A percentile compares a stretch with the other conserved stretches of the same genome.
These are phyloP conservation scores for Trametes sp. DNA, from an alignment of 1,284 basidiomycete genomes.

Conservation along the genomic window DNA sequence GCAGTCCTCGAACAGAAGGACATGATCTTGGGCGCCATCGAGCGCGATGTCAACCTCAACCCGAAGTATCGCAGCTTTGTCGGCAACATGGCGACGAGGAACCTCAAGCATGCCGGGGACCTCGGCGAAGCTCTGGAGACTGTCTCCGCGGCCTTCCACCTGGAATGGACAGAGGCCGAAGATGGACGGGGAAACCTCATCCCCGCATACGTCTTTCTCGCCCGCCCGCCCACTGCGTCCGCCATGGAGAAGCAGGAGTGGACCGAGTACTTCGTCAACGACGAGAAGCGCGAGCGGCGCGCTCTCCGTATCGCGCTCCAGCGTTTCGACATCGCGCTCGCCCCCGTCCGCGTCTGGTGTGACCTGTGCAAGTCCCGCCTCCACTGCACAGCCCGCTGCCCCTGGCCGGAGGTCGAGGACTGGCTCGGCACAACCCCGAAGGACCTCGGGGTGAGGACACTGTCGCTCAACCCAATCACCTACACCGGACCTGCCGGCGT, in stretches of 20 bases:
- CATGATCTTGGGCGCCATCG: not conserved
- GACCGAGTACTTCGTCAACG: not conserved
- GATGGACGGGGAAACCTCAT: not conserved
- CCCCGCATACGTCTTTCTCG: not conserved
- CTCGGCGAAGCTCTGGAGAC: not conserved
- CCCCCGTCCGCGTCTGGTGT: not conserved
- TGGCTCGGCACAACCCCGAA: slow-evolving; percentile 3
- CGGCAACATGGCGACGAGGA: not conserved
- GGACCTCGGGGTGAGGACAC: slow-evolving; percentile 3
- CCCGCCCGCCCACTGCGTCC: not conserved
- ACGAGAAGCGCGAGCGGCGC: no score
- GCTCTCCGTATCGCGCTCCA: not conserved
- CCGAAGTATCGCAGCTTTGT: not conserved
- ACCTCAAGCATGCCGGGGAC: not conserved
- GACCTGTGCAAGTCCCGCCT: slow-evolving; percentile 9
- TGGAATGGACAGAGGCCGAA: not conserved
- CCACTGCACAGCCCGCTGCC: slow-evolving; percentile 10
- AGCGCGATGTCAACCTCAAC: not conserved
- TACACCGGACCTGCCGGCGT: not conserved
- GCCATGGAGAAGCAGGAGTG: not conserved
- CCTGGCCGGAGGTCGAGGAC: not conserved
- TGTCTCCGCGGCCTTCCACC: not conserved
- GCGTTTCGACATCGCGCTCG: not conserved
- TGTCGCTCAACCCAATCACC: not conserved
- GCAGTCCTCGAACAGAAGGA: not conserved